Conservation (phyloP, 2,329 filamentous ascomycete genomes). For the Colletotrichum acutatum region DNA sequence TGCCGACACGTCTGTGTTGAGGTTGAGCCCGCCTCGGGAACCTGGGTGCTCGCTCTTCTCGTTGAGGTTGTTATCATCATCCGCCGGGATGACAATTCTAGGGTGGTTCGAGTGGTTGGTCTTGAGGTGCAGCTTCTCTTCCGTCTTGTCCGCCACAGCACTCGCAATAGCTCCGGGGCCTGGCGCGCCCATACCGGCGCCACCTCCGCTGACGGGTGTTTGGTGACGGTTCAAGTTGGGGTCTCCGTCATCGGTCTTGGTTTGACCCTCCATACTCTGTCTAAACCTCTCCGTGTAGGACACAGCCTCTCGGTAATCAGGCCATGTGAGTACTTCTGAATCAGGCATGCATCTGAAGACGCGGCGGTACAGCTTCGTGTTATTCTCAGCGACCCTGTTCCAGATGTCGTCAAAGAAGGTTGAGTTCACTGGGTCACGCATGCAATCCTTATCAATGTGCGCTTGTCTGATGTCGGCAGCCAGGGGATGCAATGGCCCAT, state of each 20-base stretch:
- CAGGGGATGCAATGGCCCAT: conserved; percentile 60
- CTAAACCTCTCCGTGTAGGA: conserved; percentile 83
- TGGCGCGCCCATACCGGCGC: conserved; percentile 56
- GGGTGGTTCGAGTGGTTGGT: conserved; percentile 42
- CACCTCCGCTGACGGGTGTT: conserved; percentile 45
- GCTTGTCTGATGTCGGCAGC: conserved; percentile 78
- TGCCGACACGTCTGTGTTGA: conserved; percentile 39
- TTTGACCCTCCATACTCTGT: conserved; percentile 70
- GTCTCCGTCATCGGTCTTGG: conserved; percentile 61
- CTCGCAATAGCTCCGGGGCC: conserved; percentile 52
- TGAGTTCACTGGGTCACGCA: conserved; percentile 87
- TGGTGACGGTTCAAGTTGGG: conserved; percentile 49
- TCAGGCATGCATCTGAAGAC: conserved; percentile 99
- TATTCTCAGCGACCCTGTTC: conserved; percentile 89
- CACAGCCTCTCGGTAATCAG: conserved; percentile 87
- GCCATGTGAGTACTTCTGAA: conserved; percentile 92
- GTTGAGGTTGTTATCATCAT: conserved; percentile 43
- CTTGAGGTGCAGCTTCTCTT: conserved; percentile 43
- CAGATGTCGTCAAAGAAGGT: conserved; percentile 89
- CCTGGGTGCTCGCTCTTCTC: conserved; percentile 51
- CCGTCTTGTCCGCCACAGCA: conserved; percentile 47
- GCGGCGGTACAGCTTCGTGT: conserved; percentile 91
- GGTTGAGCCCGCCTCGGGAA: conserved; percentile 15
- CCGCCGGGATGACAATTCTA: conserved; percentile 44
- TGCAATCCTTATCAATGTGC: conserved; percentile 87